A percentile compares a stretch with the other conserved stretches of the same genome.
These are phyloP conservation scores for Phytopythium montanum DNA, from an alignment of 352 stramenopile genomes.

Conservation along the genomic window DNA sequence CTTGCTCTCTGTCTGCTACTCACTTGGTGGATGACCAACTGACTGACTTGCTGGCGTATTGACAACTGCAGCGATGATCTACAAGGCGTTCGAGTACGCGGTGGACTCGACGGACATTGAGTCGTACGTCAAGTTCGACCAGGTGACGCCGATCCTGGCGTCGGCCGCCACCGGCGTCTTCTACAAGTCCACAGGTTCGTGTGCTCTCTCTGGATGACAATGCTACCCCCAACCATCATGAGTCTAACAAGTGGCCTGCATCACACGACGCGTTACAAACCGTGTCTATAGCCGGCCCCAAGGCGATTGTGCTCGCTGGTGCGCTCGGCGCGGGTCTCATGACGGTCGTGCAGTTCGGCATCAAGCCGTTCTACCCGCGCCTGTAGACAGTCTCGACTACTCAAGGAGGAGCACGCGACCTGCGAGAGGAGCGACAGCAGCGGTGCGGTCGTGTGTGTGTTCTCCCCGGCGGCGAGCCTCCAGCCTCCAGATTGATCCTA, in stretches of 20 bases:
- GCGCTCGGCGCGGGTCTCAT: conserved; percentile 77
- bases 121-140: conserved; percentile 79
- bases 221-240: background rate
- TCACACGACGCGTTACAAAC: background rate
- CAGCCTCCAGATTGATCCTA: no score
- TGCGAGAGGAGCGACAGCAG: background rate
- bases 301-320: conserved; percentile 81
- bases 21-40: conserved; percentile 11
- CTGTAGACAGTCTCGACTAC: conserved; percentile 40
- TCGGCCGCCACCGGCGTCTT: conserved; percentile 78
- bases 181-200: conserved; percentile 77
- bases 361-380: conserved; percentile 81
- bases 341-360: conserved; percentile 81
- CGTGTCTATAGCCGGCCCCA: conserved; percentile 40
- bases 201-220: background rate
- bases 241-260: background rate
- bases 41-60: conserved; percentile 8
- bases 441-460: background rate
- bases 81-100: conserved; percentile 84
- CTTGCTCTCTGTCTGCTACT: no score
- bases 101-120: conserved; percentile 79
- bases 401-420: background rate
- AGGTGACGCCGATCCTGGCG: conserved; percentile 80
- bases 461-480: background rate
- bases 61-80: conserved; percentile 64